These are phyloP conservation scores for Sequoia sempervirens DNA, from an alignment of 75 land plant genomes.

Conservation along the genomic window DNA sequence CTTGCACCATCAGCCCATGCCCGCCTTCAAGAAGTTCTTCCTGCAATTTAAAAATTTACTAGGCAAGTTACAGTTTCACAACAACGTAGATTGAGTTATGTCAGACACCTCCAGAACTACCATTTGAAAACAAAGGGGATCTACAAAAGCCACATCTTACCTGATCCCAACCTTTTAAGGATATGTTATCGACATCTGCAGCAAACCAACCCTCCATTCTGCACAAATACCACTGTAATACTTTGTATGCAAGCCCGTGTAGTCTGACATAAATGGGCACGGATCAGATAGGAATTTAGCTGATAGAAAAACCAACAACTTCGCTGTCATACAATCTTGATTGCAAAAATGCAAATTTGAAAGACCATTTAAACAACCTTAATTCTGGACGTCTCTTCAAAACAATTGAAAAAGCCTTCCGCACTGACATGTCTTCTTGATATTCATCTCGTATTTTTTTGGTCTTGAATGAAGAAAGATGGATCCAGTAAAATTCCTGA, in stretches of 20 bases:
- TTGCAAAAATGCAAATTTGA: background rate
- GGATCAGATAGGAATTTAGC: background rate
- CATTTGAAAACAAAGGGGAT: background rate
- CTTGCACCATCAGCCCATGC: conserved; percentile 82
- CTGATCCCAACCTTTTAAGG: conserved; percentile 41
- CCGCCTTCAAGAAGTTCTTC: conserved; percentile 82
- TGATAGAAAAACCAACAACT: background rate
- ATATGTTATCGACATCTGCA: conserved; percentile 44
- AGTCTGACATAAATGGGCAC: conserved; percentile 13
- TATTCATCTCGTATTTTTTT: conserved; percentile 29
- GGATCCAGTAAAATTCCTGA: conserved; percentile 2
- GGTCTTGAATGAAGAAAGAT: conserved; percentile 18
- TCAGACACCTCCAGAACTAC: background rate
- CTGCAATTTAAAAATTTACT: conserved; percentile 20
- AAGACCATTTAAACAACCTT: conserved; percentile 21
- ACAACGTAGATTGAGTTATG: background rate
- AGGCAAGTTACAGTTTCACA: background rate
- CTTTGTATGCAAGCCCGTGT: conserved; percentile 34
- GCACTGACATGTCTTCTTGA: conserved; percentile 33
- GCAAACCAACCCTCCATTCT: conserved; percentile 62
- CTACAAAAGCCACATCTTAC: conserved; percentile 10
- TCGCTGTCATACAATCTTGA: background rate
- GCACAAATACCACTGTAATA: conserved; percentile 52
- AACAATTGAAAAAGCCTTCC: conserved; percentile 27
- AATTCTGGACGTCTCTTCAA: conserved; percentile 40